Conservation (phyloP, 192 early-diverging fungal genomes). For the Rhizophagus sp. region DNA sequence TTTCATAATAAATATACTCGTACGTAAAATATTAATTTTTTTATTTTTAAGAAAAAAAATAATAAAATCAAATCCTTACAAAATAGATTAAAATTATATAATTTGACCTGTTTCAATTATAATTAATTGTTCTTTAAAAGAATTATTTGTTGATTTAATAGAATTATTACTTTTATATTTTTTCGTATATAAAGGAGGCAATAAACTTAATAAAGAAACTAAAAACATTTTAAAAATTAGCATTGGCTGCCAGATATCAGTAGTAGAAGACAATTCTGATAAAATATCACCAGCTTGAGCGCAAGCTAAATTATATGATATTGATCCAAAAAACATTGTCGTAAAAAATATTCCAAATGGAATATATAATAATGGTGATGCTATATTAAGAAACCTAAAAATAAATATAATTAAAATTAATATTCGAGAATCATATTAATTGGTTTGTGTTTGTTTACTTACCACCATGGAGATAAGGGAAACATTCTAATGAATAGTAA, state of each 20-base stretch:
- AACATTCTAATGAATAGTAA: slow-evolving; percentile 53
- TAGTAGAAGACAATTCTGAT: slow-evolving; percentile 42
- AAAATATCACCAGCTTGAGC: slow-evolving; percentile 55
- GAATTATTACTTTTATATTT: not conserved
- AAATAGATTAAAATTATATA: not conserved
- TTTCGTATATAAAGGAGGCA: slow-evolving; percentile 33
- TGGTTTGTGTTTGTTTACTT: not conserved
- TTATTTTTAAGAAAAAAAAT: too few species aligned
- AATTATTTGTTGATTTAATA: not conserved
- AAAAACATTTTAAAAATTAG: slow-evolving; percentile 39
- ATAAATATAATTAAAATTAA: not conserved
- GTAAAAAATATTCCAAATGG: slow-evolving; percentile 52
- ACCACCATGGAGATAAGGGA: slow-evolving; percentile 59
- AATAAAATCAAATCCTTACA: not conserved
- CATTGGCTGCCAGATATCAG: slow-evolving; percentile 35
- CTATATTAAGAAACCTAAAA: slow-evolving; percentile 51
- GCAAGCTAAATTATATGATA: slow-evolving; percentile 57
- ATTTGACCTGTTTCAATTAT: not conserved
- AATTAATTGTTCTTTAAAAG: not conserved
- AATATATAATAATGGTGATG: slow-evolving; percentile 49
- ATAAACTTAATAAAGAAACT: slow-evolving; percentile 39
- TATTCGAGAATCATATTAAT: too few species aligned
- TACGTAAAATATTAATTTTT: too few species aligned
- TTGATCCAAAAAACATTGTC: slow-evolving; percentile 53
- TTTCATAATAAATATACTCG: too few species aligned